Evolutionary conservation across 805 yeast species (phyloP), one percentile per base, ranked within the genome.

Genomic region (Candida lessepsii): DNA sequence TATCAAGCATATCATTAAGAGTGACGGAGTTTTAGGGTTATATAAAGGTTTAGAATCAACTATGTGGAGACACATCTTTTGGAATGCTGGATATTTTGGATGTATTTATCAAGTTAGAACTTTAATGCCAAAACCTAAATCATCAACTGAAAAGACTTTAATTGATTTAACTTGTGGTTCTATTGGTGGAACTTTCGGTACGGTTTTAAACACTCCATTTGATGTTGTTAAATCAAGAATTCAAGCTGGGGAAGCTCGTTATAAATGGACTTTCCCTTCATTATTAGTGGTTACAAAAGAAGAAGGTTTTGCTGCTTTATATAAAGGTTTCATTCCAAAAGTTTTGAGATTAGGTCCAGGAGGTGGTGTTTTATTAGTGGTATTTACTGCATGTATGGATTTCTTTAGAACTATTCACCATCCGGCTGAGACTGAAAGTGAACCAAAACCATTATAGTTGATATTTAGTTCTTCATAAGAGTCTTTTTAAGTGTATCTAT

Each of bases 31-130:
- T 2, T 64, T 87, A 42, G 89, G 96, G 20, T 66, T 93, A 57
- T 93, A 91, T 67, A 88, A 87, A 60, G 99, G 99, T 45, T 72
- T 93, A 51, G 99, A 93, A 70, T 89, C 97, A 19, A 93, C 99
- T 8, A 66, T 93, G 58, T 93, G 96, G 96, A 86, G 99, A 76
- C 98, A 93, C 63, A 78, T 87, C 45, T 70, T 80, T 45, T 93
- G 99, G 99, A 93, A 93, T 67, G 96, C 96, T 33, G 98, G 98
- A 44, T 93, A 93, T 70, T 93, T 93, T 61, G 99, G 99, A 49
- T 78, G 85, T 52, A 93, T 93, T 54, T 86, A 81, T 79, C 96
- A 88, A 70, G 82, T 88, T 41, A 80, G 96, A 63, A 55, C 71
- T 6, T 51, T 87, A 47, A 72, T 93, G 67, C 98, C 98, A 52